Percentiles rank a stretch among this genome's conserved stretches.
phyloP scores from a whole-genome alignment of 2,329 filamentous ascomycete genomes.

The Nemania bipapillata region DNA sequence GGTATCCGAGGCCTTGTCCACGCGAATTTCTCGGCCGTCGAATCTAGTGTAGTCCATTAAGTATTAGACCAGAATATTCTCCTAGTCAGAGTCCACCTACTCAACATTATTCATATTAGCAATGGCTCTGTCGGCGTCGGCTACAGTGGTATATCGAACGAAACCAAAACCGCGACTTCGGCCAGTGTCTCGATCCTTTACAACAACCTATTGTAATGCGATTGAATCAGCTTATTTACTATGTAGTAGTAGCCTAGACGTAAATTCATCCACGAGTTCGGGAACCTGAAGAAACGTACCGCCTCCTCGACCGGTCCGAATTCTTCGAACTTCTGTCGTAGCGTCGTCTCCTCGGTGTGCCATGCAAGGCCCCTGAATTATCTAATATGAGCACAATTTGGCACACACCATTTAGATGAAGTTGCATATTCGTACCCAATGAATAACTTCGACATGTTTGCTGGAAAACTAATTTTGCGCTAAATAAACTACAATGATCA shows the following conservation, averaged over 20 bases:
- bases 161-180: slow-evolving; percentile 98
- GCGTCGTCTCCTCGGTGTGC: slow-evolving; percentile 91
- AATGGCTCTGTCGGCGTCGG: slow-evolving; percentile 81
- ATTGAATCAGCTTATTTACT: slow-evolving; percentile 18
- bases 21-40: slow-evolving; percentile 91
- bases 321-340: slow-evolving; percentile 91
- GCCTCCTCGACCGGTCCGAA: slow-evolving; percentile 94
- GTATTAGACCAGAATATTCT: background rate
- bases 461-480: slow-evolving; percentile 20
- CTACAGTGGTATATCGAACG: slow-evolving; percentile 83
- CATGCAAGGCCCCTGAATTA: slow-evolving; percentile 88
- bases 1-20: slow-evolving; percentile 92
- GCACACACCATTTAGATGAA: slow-evolving; percentile 28
- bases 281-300: slow-evolving; percentile 68
- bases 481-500: background rate
- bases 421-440: slow-evolving; percentile 78
- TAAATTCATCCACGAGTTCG: background rate
- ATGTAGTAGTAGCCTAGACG: background rate
- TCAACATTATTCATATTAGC: slow-evolving; percentile 86
- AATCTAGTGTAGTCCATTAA: slow-evolving; percentile 67
- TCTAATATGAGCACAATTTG: slow-evolving; percentile 30
- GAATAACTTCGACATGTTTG: slow-evolving; percentile 89
- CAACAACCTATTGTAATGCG: slow-evolving; percentile 76
- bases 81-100: slow-evolving; percentile 64
- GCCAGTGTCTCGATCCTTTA: slow-evolving; percentile 96